Evolutionary conservation across 176 grass and related monocot genomes (phyloP).

Genomic region (Areca catechu): DNA sequence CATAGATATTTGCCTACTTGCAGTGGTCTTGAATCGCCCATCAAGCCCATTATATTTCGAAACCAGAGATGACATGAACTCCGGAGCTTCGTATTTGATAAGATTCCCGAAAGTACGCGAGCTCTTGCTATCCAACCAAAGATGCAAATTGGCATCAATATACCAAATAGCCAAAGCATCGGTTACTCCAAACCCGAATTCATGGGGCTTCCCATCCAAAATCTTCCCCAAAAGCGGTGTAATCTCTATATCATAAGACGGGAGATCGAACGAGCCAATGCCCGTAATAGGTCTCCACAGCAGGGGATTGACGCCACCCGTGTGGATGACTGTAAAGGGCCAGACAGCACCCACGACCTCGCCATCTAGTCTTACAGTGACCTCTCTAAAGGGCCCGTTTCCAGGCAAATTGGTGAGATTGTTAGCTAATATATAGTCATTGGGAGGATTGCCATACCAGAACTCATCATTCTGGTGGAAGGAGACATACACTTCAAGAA

Average conservation of each 20-base stretch:
- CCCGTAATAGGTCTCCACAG: conserved; percentile 72
- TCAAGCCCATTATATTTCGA: conserved; percentile 20
- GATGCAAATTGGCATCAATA: conserved; percentile 79
- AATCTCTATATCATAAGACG: conserved; percentile 75
- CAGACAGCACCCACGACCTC: conserved; percentile 60
- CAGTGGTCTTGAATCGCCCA: conserved; percentile 30
- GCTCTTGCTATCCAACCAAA: conserved; percentile 60
- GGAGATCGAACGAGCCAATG: conserved; percentile 82
- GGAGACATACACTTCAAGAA: conserved; percentile 70
- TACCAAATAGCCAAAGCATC: conserved; percentile 44
- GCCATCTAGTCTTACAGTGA: conserved; percentile 42
- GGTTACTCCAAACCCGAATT: conserved; percentile 55
- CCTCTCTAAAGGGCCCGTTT: conserved; percentile 71
- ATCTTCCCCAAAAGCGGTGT: conserved; percentile 54
- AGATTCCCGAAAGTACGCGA: conserved; percentile 25
- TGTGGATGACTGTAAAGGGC: conserved; percentile 84
- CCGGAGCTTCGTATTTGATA: conserved; percentile 43
- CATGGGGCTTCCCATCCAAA: conserved; percentile 47
- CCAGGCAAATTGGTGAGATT: conserved; percentile 18
- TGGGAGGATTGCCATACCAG: conserved; percentile 50
- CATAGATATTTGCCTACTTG: conserved; percentile 36
- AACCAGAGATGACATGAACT: conserved; percentile 6
- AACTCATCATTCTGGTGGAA: conserved; percentile 60
- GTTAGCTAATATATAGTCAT: conserved; percentile 28
- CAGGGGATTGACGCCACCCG: conserved; percentile 50